These are phyloP conservation scores for Fusarium xylarioides DNA, from an alignment of 2,329 filamentous ascomycete genomes.

Conservation along the genomic window DNA sequence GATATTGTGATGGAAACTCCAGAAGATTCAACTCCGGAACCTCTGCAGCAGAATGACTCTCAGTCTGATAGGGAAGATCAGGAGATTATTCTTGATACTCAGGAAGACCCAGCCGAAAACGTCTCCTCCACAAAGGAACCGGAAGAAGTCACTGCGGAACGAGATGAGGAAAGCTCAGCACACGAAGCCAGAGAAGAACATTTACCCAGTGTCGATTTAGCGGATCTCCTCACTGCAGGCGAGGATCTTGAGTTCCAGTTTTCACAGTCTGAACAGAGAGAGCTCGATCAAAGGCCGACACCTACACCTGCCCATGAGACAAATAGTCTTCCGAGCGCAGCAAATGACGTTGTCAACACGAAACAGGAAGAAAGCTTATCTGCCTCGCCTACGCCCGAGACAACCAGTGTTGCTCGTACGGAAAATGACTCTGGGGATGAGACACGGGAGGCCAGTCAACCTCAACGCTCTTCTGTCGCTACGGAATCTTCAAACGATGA, in stretches of 20 bases:
- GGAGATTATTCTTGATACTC: neutral
- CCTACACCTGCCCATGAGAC: neutral
- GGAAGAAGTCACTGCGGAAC: neutral
- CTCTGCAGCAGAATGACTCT: neutral
- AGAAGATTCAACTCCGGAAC: neutral
- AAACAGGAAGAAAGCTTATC: neutral
- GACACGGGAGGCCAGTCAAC: neutral
- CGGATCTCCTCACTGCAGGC: neutral
- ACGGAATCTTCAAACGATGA: neutral
- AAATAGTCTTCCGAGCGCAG: neutral
- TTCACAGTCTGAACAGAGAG: neutral
- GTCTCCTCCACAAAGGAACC: rapidly evolving
- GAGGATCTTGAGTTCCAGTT: neutral
- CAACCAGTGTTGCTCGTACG: neutral
- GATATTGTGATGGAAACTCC: neutral
- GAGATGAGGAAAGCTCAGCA: neutral
- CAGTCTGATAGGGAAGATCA: neutral
- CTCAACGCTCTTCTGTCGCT: neutral
- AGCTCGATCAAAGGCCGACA: neutral
- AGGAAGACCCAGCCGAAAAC: neutral
- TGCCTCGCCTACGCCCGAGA: neutral
- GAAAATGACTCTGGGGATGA: neutral
- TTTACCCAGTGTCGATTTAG: neutral
- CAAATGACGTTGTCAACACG: neutral
- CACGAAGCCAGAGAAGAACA: neutral